These are phyloP conservation scores for Leccinum olivaceopallidum DNA, from an alignment of 768 basidiomycete genomes.

Conservation along the genomic window DNA sequence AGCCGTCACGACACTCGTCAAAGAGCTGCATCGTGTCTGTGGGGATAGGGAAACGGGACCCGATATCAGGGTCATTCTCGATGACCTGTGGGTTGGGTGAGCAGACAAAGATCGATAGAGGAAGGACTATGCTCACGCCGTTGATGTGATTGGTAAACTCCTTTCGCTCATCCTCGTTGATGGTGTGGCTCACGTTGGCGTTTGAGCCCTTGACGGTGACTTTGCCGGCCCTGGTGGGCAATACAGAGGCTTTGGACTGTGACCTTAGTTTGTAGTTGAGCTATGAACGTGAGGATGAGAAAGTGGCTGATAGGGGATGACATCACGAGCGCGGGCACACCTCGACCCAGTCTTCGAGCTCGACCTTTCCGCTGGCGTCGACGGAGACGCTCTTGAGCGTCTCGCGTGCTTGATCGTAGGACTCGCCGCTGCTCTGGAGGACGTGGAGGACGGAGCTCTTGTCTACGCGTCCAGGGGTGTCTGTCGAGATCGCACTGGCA, in stretches of 20 bases:
- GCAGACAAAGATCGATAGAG: background rate
- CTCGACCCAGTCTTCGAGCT: constrained; percentile 98
- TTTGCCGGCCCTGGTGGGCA: constrained; percentile 76
- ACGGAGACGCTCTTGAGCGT: constrained; percentile 93
- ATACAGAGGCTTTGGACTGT: constrained; percentile 44
- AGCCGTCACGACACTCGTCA: constrained; percentile 93
- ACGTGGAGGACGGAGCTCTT: constrained; percentile 80
- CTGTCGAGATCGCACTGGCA: constrained; percentile 70
- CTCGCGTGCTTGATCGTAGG: constrained; percentile 87
- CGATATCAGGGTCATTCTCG: constrained; percentile 86
- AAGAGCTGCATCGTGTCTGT: constrained; percentile 98
- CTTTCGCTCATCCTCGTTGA: constrained; percentile 93
- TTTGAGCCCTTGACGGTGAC: constrained; percentile 95
- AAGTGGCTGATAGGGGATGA: constrained; percentile 18
- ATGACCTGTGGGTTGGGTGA: constrained; percentile 62
- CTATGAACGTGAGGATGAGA: constrained; percentile 38
- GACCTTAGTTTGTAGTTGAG: constrained; percentile 79
- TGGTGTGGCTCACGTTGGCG: constrained; percentile 93
- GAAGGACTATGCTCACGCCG: constrained; percentile 54
- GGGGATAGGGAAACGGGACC: constrained; percentile 83
- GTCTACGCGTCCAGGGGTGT: constrained; percentile 79
- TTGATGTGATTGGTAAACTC: constrained; percentile 99
- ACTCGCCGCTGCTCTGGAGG: constrained; percentile 78
- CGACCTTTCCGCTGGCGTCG: constrained; percentile 94
- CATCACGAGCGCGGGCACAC: constrained; percentile 42